A percentile compares a stretch with the other conserved stretches of the same genome.
Conservation (phyloP, 2,329 filamentous ascomycete genomes). For the Acrocalymma vagum region DNA sequence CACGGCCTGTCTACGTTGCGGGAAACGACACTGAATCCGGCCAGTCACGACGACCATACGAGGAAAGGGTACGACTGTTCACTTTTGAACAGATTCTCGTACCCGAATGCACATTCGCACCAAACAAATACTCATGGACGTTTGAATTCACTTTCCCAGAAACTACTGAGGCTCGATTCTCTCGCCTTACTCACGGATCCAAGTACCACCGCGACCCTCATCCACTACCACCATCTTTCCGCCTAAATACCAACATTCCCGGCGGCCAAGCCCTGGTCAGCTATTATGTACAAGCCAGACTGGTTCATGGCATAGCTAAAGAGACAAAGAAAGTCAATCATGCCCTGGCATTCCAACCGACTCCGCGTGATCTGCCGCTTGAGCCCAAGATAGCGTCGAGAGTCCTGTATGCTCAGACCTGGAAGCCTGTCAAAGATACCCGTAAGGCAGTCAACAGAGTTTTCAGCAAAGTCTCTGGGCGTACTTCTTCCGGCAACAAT, state of each 20-base stretch:
- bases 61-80: slow-evolving; percentile 41
- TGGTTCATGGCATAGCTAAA: slow-evolving; percentile 23
- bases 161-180: slow-evolving; percentile 35
- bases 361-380: slow-evolving; percentile 15
- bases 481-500: slow-evolving; percentile 16
- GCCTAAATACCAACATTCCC: slow-evolving; percentile 30
- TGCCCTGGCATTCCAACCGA: slow-evolving; percentile 36
- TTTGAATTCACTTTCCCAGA: slow-evolving; percentile 47
- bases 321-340: slow-evolving; percentile 28
- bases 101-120: slow-evolving; percentile 20
- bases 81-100: slow-evolving; percentile 33
- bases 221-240: slow-evolving; percentile 42
- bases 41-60: slow-evolving; percentile 28
- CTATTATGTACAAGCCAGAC: slow-evolving; percentile 39
- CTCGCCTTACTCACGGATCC: slow-evolving; percentile 33
- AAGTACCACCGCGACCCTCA: slow-evolving; percentile 42
- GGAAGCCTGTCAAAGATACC: slow-evolving; percentile 30
- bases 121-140: slow-evolving; percentile 41
- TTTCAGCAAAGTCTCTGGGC: slow-evolving; percentile 26
- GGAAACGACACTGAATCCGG: slow-evolving; percentile 20
- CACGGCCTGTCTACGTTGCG: slow-evolving; percentile 30
- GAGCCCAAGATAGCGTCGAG: slow-evolving; percentile 29
- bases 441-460: slow-evolving; percentile 29
- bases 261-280: slow-evolving; percentile 39
- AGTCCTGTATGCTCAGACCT: slow-evolving; percentile 37